Percentiles rank a stretch among this genome's conserved stretches.
phyloP scores from a whole-genome alignment of 192 early-diverging fungal species.

The Glomus cerebriforme region DNA sequence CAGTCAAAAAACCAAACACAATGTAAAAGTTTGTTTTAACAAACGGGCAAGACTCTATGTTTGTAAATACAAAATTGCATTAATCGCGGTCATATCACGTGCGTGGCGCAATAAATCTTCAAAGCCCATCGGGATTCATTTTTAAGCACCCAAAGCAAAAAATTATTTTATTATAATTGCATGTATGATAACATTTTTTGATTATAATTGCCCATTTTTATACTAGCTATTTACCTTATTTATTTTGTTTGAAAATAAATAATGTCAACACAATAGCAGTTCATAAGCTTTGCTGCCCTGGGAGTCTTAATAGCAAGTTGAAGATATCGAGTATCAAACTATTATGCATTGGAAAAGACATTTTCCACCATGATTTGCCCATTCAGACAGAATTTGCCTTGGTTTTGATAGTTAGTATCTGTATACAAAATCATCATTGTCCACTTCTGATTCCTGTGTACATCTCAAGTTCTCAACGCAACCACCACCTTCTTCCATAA shows the following conservation, averaged over 20 bases:
- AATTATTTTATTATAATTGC: no score
- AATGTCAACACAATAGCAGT: conserved; percentile 10
- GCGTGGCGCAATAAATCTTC: no score
- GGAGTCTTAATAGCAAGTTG: background rate
- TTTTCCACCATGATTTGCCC: background rate
- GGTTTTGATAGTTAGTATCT: conserved; percentile 1
- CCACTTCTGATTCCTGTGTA: background rate
- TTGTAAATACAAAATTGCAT: no score
- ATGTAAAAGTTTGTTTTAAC: no score
- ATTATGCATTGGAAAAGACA: background rate
- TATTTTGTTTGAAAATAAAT: conserved; percentile 22
- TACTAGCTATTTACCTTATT: no score
- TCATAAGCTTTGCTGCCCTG: background rate
- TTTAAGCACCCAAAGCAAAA: no score
- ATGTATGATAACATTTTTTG: no score
- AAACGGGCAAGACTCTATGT: no score
- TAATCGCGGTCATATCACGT: no score
- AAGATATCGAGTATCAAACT: conserved; percentile 11
- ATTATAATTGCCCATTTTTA: no score
- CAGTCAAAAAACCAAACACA: no score
- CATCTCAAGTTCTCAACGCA: conserved; percentile 2
- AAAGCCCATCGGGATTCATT: no score
- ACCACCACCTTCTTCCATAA: background rate
- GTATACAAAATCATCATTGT: background rate
- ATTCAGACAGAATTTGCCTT: conserved; percentile 1